Conservation (phyloP, 2,329 filamentous ascomycete genomes). For the Aspergillus sp. region DNA sequence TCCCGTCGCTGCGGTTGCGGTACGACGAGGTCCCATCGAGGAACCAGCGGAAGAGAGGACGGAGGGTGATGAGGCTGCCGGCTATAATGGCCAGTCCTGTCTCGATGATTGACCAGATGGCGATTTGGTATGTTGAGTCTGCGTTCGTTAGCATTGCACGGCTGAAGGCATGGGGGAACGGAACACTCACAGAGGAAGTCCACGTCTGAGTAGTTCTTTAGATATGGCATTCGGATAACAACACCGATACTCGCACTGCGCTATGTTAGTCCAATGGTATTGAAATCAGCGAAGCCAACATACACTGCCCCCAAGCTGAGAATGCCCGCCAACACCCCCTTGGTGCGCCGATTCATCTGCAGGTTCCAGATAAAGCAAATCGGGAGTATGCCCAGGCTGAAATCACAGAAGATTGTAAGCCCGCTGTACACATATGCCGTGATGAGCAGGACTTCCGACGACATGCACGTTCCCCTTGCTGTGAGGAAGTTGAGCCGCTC, state of each 20-base stretch:
- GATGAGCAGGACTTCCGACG: conserved; percentile 47
- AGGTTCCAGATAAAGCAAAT: conserved; percentile 55
- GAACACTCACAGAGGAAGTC: conserved; percentile 28
- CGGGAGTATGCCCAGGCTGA: conserved; percentile 53
- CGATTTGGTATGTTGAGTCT: conserved; percentile 46
- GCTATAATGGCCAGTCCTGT: conserved; percentile 40
- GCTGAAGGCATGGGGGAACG: neutral
- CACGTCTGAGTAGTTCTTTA: conserved; percentile 15
- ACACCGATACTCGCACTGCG: conserved; percentile 27
- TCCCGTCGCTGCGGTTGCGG: neutral
- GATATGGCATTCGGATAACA: conserved; percentile 22
- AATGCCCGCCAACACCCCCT: conserved; percentile 51
- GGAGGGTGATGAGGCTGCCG: conserved; percentile 37
- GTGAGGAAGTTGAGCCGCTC: conserved; percentile 14
- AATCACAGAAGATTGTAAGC: conserved; percentile 42
- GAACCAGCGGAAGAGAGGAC: conserved; percentile 43
- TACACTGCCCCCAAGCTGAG: conserved; percentile 54
- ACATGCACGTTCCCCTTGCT: conserved; percentile 42
- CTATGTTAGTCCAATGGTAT: neutral
- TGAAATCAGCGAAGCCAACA: conserved; percentile 2
- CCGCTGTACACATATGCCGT: conserved; percentile 54
- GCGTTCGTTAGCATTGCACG: conserved; percentile 7
- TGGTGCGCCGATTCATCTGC: conserved; percentile 54
- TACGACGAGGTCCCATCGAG: conserved; percentile 2
- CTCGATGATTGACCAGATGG: conserved; percentile 38